Evolutionary conservation across 192 early-diverging fungal species (phyloP).

Genomic region (Entomortierella beljakovae): DNA sequence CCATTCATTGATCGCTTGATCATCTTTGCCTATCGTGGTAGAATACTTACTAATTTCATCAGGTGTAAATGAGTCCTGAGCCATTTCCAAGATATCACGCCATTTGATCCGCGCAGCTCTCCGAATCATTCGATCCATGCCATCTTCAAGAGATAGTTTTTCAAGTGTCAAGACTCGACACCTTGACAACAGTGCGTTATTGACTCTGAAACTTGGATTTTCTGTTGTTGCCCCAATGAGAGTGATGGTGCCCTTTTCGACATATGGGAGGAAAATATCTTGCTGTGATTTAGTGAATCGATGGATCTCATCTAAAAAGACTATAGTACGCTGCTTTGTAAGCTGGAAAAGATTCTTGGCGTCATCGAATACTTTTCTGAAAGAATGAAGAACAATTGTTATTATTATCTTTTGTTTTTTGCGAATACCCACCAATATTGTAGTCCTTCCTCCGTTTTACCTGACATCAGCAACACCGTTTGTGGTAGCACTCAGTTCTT

Average conservation of each 20-base stretch:
- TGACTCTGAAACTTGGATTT: conserved; percentile 88
- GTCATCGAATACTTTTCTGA: conserved; percentile 75
- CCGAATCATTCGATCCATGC: conserved; percentile 69
- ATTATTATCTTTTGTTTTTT: background rate
- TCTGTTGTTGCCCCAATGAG: conserved; percentile 84
- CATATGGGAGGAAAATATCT: conserved; percentile 82
- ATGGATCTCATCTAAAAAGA: conserved; percentile 93
- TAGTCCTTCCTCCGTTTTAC: background rate
- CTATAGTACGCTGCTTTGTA: conserved; percentile 70
- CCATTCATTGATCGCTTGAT: conserved; percentile 12
- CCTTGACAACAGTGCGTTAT: conserved; percentile 81
- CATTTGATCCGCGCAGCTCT: conserved; percentile 69
- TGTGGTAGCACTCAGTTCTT: conserved; percentile 63
- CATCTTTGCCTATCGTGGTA: conserved; percentile 13
- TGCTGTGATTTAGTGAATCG: conserved; percentile 92
- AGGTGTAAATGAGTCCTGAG: conserved; percentile 28
- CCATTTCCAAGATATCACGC: conserved; percentile 36
- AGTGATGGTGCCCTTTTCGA: conserved; percentile 80
- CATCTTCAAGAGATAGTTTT: conserved; percentile 67
- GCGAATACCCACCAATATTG: too few relatives aligned
- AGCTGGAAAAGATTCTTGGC: conserved; percentile 68
- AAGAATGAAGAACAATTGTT: background rate
- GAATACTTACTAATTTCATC: background rate
- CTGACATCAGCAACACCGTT: conserved; percentile 69
- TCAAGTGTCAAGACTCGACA: conserved; percentile 83